A percentile compares a stretch with the other conserved stretches of the same genome.
Conservation (phyloP, 768 basidiomycete species). For the Pleurotus sapidus region DNA sequence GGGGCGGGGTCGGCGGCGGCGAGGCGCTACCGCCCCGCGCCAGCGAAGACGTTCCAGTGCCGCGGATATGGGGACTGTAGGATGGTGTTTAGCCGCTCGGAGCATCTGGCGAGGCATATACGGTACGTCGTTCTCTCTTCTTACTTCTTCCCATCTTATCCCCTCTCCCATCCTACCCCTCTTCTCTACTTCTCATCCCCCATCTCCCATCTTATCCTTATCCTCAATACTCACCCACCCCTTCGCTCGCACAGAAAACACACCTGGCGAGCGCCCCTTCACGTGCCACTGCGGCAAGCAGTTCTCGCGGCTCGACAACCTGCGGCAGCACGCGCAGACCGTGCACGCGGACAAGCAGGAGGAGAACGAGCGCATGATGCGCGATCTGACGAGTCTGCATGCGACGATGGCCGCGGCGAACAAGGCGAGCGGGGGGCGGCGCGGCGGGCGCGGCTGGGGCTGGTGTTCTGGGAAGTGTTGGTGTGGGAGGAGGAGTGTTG, state of each 20-base stretch:
- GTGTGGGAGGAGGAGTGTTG: background rate
- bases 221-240: background rate
- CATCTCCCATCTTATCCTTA: slow-evolving; percentile 6
- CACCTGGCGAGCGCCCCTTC: slow-evolving; percentile 95
- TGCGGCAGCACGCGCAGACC: slow-evolving; percentile 95
- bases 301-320: slow-evolving; percentile 94
- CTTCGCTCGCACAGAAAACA: slow-evolving; percentile 68
- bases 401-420: slow-evolving; percentile 70
- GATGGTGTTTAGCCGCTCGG: slow-evolving; percentile 95
- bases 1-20: background rate
- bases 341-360: slow-evolving; percentile 94
- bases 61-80: slow-evolving; percentile 92
- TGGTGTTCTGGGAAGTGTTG: background rate
- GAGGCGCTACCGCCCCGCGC: slow-evolving; percentile 78
- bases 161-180: slow-evolving; percentile 10
- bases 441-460: background rate
- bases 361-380: slow-evolving; percentile 89
- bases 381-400: slow-evolving; percentile 80
- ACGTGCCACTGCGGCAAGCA: slow-evolving; percentile 94
- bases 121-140: slow-evolving; percentile 49
- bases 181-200: slow-evolving; percentile 9
- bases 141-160: slow-evolving; percentile 7
- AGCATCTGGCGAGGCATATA: slow-evolving; percentile 95
- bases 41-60: slow-evolving; percentile 94
- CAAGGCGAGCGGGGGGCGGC: slow-evolving; percentile 27